Conservation (phyloP, 495 filamentous ascomycete genomes). For the Aspergillus taichungensis region DNA sequence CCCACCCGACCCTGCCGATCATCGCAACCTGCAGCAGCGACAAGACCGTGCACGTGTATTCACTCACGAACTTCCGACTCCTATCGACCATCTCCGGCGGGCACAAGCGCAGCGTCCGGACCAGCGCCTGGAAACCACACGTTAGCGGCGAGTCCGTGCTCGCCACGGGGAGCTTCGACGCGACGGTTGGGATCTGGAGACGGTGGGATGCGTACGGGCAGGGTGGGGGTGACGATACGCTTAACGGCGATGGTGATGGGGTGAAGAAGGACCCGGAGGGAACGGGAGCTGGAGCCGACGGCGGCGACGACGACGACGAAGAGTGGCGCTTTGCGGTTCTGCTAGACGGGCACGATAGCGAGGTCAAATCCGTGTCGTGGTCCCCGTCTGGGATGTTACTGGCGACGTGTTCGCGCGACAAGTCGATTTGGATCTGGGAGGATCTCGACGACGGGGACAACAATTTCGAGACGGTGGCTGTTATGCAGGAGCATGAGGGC, state of each 20-base stretch:
- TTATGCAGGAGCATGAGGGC: slow-evolving; percentile 85
- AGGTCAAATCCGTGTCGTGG: slow-evolving; percentile 83
- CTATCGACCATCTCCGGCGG: slow-evolving; percentile 76
- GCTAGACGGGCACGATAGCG: slow-evolving; percentile 86
- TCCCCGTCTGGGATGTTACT: slow-evolving; percentile 69
- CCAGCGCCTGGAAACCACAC: slow-evolving; percentile 76
- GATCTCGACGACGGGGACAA: slow-evolving; percentile 76
- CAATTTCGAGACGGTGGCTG: slow-evolving; percentile 92
- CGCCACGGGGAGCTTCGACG: slow-evolving; percentile 88
- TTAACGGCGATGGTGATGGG: slow-evolving; percentile 9
- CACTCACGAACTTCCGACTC: slow-evolving; percentile 65
- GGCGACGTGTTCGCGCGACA: slow-evolving; percentile 85
- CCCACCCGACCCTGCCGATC: slow-evolving; percentile 80
- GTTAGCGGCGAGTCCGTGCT: slow-evolving; percentile 57
- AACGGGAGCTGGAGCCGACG: slow-evolving; percentile 2
- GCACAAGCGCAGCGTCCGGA: slow-evolving; percentile 78
- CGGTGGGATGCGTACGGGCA: slow-evolving; percentile 45
- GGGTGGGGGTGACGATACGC: slow-evolving; percentile 8
- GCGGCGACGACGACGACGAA: slow-evolving; percentile 51
- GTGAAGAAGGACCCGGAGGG: not conserved
- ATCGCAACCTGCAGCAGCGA: slow-evolving; percentile 81
- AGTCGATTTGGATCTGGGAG: slow-evolving; percentile 99
- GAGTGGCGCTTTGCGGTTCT: slow-evolving; percentile 85
- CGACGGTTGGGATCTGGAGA: slow-evolving; percentile 81
- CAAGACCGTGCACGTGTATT: slow-evolving; percentile 81